phyloP scores from a whole-genome alignment of 2,329 filamentous ascomycete genomes.

The Nothomitra cinnamomea region DNA sequence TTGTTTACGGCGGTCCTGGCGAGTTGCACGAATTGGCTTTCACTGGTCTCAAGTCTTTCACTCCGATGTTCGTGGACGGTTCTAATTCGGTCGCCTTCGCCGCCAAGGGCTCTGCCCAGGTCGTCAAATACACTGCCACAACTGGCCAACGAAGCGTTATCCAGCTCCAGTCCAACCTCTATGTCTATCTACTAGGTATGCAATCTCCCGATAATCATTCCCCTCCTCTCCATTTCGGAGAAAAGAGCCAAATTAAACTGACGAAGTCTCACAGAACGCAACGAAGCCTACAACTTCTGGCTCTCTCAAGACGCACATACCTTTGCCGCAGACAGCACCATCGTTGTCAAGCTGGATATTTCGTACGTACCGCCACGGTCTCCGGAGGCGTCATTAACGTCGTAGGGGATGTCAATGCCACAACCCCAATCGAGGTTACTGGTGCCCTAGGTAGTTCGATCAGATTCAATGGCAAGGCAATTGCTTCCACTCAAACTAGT shows the following conservation, averaged over 20 bases:
- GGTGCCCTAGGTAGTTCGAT: neutral
- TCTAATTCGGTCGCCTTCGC: neutral
- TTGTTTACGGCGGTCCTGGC: constrained; percentile 23
- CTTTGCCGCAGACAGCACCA: constrained; percentile 12
- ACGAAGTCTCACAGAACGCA: constrained; percentile 19
- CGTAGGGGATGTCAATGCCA: constrained; percentile 2
- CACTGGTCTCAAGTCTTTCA: no score
- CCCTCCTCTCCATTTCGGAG: no score
- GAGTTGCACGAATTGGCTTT: constrained; percentile 22
- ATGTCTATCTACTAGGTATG: constrained; percentile 21
- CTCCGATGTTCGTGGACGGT: neutral
- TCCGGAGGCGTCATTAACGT: neutral
- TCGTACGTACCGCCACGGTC: constrained; percentile 19
- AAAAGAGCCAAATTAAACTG: constrained; percentile 9
- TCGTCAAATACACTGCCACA: constrained; percentile 7
- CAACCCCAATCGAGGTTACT: neutral
- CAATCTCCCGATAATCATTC: constrained; percentile 20
- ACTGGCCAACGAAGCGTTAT: constrained; percentile 16
- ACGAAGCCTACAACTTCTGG: constrained; percentile 29
- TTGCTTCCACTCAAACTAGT: neutral
- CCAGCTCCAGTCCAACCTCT: constrained; percentile 1
- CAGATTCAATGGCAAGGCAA: neutral
- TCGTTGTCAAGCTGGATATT: constrained; percentile 28
- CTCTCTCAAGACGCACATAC: constrained; percentile 12
- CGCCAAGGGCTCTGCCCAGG: constrained; percentile 12